phyloP scores from a whole-genome alignment of 169 alveolate genomes.

The Eimeria falciformis region DNA sequence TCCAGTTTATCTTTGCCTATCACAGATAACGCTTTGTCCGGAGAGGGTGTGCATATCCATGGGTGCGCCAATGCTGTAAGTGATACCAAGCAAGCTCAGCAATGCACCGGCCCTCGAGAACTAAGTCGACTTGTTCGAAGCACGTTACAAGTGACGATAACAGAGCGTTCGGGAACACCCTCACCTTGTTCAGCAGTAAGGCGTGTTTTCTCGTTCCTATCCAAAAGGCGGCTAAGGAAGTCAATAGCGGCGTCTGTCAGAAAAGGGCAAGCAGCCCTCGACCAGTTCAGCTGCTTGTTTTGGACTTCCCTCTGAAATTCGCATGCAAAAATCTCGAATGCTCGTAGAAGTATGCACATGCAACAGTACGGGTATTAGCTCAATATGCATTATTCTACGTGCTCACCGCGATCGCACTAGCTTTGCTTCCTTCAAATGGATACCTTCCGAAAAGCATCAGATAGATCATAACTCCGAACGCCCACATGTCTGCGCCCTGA shows the following conservation, averaged over 20 bases:
- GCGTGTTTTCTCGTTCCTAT: constrained; percentile 71
- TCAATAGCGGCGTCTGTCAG: constrained; percentile 73
- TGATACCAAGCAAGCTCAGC: neutral
- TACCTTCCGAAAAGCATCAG: constrained; percentile 85
- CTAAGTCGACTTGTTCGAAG: neutral
- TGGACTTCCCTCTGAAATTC: constrained; percentile 72
- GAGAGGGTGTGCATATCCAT: constrained; percentile 67
- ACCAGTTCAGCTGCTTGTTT: constrained; percentile 76
- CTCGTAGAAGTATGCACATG: neutral
- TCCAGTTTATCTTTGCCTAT: constrained; percentile 66
- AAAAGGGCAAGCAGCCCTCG: constrained; percentile 68
- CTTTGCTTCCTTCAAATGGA: constrained; percentile 85
- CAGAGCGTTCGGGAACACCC: neutral
- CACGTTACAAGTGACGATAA: neutral
- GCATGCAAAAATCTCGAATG: neutral
- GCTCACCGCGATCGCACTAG: constrained; percentile 82
- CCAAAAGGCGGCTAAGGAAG: constrained; percentile 75
- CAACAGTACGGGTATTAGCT: too few species aligned
- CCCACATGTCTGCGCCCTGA: constrained; percentile 85
- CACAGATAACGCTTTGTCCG: constrained; percentile 69
- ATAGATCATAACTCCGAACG: constrained; percentile 84
- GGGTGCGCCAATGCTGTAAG: constrained; percentile 76
- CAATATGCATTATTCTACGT: neutral
- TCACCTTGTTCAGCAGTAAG: constrained; percentile 76
- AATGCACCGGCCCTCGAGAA: neutral